Evolutionary conservation across 2,329 filamentous ascomycete genomes (phyloP).

Genomic region (Hymenoscyphus salicellus): DNA sequence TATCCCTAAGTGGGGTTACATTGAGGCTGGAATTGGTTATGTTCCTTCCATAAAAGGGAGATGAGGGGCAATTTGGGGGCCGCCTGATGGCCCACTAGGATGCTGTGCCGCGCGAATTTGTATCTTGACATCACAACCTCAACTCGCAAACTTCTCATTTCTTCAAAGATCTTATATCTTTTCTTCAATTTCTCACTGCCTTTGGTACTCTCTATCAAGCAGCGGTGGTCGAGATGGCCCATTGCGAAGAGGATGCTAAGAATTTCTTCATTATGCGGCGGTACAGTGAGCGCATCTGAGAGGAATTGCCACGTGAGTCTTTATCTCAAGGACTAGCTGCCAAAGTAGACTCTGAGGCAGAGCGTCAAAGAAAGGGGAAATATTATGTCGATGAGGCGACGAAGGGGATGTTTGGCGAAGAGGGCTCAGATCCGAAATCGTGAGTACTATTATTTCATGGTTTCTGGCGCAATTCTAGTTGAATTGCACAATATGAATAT

Average conservation of each 20-base stretch:
- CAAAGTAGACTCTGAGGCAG: background rate
- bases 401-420: background rate
- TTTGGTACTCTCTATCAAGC: background rate
- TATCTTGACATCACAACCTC: no score
- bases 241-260: background rate
- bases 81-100: no score
- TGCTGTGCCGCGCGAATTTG: no score
- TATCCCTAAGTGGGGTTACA: no score
- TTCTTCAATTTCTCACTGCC: background rate
- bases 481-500: no score
- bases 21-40: no score
- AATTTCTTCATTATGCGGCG: background rate
- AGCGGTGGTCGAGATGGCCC: background rate
- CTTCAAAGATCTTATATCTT: background rate
- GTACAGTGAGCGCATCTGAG: background rate
- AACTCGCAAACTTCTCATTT: background rate
- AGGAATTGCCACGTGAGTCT: background rate
- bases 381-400: background rate
- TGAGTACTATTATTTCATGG: background rate
- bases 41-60: no score
- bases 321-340: background rate
- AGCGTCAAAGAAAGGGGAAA: background rate
- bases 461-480: no score
- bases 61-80: no score
- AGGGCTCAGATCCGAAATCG: background rate